Base-by-base conservation (phyloP, 345 rosid genomes). In the Psidium guajava region DNA sequence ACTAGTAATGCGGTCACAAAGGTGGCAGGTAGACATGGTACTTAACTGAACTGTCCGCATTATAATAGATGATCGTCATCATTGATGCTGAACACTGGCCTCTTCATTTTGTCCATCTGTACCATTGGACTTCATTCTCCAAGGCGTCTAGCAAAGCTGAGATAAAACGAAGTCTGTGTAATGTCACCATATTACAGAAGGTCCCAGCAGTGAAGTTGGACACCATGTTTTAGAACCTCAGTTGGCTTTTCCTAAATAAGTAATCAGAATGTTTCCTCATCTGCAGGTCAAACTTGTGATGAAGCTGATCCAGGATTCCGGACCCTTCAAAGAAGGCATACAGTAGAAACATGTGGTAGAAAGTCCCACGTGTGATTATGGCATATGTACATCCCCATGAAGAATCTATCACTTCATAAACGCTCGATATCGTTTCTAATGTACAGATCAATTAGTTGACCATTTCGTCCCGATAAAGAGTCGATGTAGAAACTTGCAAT, bases 271-370 rank as follows among this genome's bases (percentile, higher is more conserved):
- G 24, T 54, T 42, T 53, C n/a, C 40, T 84, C 21, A 25, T 57
- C 84, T 77, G 92, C 95, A 94, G 98, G 95, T 96, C 49, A 85
- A 90, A 81, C 91, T 83, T 85, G 99, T 95, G 42, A 94, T 94
- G 92, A 91, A 95, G 86, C 58, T 95, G 80, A 84, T 95, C 81
- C 92, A 82, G 6, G 98, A 94, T 54, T 95, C 96, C 0, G 96
- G 98, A 81, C 99, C 99, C 52, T 94, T 96, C 44, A 96, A 96
- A 90, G 98, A 95, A 40, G 94, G 90, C 42, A 82, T 88, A 61
- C 85, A 86, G 55, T 90, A 81, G 83, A 92, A 89, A 69, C 57
- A 1, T 8, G 77, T 22, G 12, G 47, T 7, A 32, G 47, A 5
- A 69, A 32, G 77, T 18, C 44, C 44, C 44, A 21, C 5, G 0